Conservation (phyloP, 306 rosid species). For the Rubus parviflorus region DNA sequence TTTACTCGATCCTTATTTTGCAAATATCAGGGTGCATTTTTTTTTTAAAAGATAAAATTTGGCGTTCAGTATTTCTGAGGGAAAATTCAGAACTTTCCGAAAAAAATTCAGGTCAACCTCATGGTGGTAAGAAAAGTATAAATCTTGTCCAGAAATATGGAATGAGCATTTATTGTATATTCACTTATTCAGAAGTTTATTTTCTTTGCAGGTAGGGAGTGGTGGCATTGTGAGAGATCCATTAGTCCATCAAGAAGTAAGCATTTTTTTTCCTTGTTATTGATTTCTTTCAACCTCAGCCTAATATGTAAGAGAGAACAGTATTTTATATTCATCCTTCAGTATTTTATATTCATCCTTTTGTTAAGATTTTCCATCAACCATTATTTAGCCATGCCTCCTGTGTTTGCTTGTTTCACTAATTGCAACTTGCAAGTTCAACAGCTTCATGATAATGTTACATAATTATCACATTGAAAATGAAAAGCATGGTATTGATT, state of each 20-base stretch:
- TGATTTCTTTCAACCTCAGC: neutral
- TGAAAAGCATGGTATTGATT: neutral
- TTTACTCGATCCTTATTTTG: neutral
- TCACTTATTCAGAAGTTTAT: neutral
- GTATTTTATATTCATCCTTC: neutral
- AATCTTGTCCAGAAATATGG: neutral
- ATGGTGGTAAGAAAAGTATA: neutral
- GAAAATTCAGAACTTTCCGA: neutral
- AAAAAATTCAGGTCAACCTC: neutral
- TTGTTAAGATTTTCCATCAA: neutral
- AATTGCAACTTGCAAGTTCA: neutral
- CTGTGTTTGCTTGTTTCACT: neutral
- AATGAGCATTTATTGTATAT: neutral
- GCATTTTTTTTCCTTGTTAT: neutral
- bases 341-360: neutral
- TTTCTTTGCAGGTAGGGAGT: slow-evolving; percentile 47
- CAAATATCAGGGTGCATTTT: neutral
- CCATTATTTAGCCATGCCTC: neutral
- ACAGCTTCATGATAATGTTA: neutral
- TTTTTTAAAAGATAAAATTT: neutral
- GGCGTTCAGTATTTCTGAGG: neutral
- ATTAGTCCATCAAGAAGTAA: slow-evolving; percentile 50
- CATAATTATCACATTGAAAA: neutral
- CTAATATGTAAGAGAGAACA: neutral
- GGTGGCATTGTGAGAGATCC: slow-evolving; percentile 60